Conservation (phyloP, 2,329 filamentous ascomycete genomes). For the Diaporthe vaccinii region DNA sequence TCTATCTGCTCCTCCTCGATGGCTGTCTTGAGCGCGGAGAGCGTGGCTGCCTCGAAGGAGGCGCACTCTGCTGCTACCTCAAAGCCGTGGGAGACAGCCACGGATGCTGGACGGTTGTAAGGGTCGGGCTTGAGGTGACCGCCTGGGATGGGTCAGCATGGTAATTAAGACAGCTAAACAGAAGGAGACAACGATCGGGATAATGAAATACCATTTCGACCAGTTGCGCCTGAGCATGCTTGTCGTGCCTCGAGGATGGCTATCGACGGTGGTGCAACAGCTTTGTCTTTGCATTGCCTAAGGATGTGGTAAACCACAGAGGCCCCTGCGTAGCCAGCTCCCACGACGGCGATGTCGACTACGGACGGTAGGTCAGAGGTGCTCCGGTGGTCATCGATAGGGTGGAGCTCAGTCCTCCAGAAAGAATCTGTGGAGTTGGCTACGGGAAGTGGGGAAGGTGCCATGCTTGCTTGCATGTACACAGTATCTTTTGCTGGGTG, state of each 20-base stretch:
- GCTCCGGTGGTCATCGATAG: constrained; percentile 56
- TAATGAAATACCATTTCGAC: constrained; percentile 51
- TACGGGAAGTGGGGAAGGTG: constrained; percentile 45
- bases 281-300: constrained; percentile 39
- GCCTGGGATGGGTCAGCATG: constrained; percentile 33
- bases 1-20: constrained; percentile 56
- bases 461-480: constrained; percentile 9
- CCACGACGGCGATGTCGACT: constrained; percentile 61
- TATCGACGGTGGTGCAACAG: constrained; percentile 43
- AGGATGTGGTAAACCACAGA: constrained; percentile 58
- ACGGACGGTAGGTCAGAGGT: constrained; percentile 53
- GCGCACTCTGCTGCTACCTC: constrained; percentile 49
- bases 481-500: not conserved
- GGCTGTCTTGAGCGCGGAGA: constrained; percentile 51
- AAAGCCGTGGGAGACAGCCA: constrained; percentile 45
- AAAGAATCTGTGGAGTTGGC: constrained; percentile 51
- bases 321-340: constrained; percentile 61
- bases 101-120: constrained; percentile 46
- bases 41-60: constrained; percentile 48
- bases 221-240: constrained; percentile 55
- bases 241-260: constrained; percentile 52
- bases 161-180: too few relatives aligned
- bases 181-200: constrained; percentile 33
- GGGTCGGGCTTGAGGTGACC: constrained; percentile 53
- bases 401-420: constrained; percentile 57